Base-by-base conservation (phyloP, 768 basidiomycete genomes). In the Tephrocybe sp. region DNA sequence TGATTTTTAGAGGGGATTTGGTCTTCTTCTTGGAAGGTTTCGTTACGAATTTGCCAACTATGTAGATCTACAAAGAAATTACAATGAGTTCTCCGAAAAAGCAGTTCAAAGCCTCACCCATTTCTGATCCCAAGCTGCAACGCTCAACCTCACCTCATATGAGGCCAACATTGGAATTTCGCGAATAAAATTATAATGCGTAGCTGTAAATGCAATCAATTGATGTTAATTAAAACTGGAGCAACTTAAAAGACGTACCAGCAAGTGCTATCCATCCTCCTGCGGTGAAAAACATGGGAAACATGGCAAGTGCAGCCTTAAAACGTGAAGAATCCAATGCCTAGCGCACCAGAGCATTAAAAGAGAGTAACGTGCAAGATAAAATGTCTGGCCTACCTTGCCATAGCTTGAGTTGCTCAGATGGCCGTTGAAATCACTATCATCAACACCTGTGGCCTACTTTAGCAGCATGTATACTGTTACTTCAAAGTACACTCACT, bases 331-430 rank as follows among this genome's bases (percentile, higher is more conserved):
- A 56, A 55, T 82, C 80, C 4, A 82, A 61, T 7, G 71, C 69
- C 76, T 74, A 34, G 30, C 19, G 12, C 7, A 11, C 14, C 10
- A 17, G 17, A 23, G 32, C 43, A 5, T 44, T 7, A 50, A 20
- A 14, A n/a, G 35, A 6, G 20, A 23, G 12, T 19, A 26, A 10
- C 30, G 30, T 5, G n/a, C n/a, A 14, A 22, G n/a, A 17, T 14
- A 32, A 49, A n/a, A 13, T 16, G 58, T 20, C 8, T 23, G 16
- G 17, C 69, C 13, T 50, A 80, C 85, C 74, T 89, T 90, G 4
- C 86, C 79, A 55, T 92, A 92, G 46, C 81, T 84, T 0, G 89
- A 89, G 61, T 92, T 92, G 63, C 87, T 89, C 51, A 92, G 72
- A 60, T 92, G 89, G 11, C 76, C 63, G 61, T 87, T 82, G 59